phyloP scores from a whole-genome alignment of 2,329 filamentous ascomycete genomes.

The Coleophoma cylindrospora region DNA sequence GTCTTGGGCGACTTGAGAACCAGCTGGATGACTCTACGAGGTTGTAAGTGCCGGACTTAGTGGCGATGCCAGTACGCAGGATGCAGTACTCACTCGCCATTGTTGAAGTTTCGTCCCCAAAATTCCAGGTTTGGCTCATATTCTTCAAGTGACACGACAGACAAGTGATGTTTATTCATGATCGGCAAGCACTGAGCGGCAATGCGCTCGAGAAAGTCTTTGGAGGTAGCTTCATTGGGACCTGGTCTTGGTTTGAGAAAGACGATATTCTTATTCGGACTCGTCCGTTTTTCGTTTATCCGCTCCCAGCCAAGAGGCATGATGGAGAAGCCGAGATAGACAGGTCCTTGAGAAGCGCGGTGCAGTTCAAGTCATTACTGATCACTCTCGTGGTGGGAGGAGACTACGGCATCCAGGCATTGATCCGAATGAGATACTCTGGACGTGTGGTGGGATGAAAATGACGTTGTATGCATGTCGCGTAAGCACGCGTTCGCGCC shows the following conservation, averaged over 20 bases:
- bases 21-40: constrained; percentile 62
- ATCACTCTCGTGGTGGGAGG: too few relatives aligned
- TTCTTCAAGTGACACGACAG: constrained; percentile 71
- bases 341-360: too few relatives aligned
- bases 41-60: too few relatives aligned
- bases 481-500: too few relatives aligned
- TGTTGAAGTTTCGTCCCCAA: constrained; percentile 80
- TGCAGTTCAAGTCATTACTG: too few relatives aligned
- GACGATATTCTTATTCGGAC: constrained; percentile 73
- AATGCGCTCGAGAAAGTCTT: constrained; percentile 70
- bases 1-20: constrained; percentile 65
- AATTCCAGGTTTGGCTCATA: constrained; percentile 79
- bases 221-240: constrained; percentile 54
- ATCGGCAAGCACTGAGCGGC: constrained; percentile 75
- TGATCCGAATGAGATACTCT: too few relatives aligned
- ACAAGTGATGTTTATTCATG: constrained; percentile 61
- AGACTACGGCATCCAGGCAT: too few relatives aligned
- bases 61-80: neutral
- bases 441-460: too few relatives aligned
- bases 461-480: too few relatives aligned
- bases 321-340: neutral
- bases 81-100: constrained; percentile 52
- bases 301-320: constrained; percentile 80
- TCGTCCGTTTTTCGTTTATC: constrained; percentile 68
- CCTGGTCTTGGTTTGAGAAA: constrained; percentile 80